These are phyloP conservation scores for Plasmodium falciparum DNA, from an alignment of 169 alveolate genomes.

Conservation along the genomic window DNA sequence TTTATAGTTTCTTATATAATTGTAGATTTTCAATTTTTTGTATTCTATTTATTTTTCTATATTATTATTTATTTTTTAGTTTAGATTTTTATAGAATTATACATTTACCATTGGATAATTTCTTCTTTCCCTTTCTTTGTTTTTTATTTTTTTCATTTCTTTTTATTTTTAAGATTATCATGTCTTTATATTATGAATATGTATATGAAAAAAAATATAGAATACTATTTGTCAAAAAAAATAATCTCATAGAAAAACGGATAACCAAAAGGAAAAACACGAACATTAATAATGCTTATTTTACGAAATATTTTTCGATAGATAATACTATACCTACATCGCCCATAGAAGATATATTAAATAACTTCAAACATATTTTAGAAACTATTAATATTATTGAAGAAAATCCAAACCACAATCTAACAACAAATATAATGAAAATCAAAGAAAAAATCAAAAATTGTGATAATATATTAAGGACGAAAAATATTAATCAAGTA, in stretches of 20 bases:
- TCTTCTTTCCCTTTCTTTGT: too few relatives aligned
- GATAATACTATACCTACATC: constrained; percentile 60
- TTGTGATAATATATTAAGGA: constrained; percentile 57
- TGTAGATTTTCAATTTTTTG: constrained; percentile 42
- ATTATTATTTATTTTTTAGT: constrained; percentile 3
- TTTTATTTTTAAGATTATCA: constrained; percentile 8
- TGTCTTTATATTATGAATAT: constrained; percentile 37
- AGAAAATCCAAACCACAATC: constrained; percentile 32
- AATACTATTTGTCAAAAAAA: background rate
- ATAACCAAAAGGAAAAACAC: background rate
- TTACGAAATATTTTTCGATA: constrained; percentile 59
- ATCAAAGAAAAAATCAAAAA: constrained; percentile 61
- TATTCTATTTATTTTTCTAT: constrained; percentile 17
- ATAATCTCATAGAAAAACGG: background rate
- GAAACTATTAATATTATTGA: constrained; percentile 30
- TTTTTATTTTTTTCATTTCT: background rate
- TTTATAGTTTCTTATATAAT: constrained; percentile 45
- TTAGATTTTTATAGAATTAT: background rate
- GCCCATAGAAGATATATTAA: constrained; percentile 64
- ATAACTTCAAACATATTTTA: constrained; percentile 16
- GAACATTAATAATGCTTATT: background rate
- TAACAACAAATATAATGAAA: constrained; percentile 10
- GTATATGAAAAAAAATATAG: constrained; percentile 23
- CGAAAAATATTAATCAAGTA: constrained; percentile 67
- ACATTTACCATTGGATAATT: background rate